Conservation (phyloP, 1,284 basidiomycete species). For the Rhizopogon hawkerae region DNA sequence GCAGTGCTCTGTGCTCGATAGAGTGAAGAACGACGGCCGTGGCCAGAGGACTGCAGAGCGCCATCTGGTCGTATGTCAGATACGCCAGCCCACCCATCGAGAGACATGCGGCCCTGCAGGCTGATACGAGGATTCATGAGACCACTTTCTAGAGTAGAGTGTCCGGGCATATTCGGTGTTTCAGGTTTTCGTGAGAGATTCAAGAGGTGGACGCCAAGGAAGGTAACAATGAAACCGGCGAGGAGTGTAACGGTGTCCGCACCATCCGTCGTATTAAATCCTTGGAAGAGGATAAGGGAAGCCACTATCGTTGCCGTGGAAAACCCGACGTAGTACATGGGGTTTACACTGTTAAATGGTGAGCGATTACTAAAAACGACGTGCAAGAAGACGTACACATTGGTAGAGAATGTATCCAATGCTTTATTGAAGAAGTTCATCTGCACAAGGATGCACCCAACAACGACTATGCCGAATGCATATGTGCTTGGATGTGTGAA, state of each 20-base stretch:
- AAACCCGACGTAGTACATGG: slow-evolving; percentile 98
- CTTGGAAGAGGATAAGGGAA: slow-evolving; percentile 93
- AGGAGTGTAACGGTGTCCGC: slow-evolving; percentile 80
- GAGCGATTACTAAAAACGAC: background rate
- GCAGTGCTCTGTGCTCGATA: slow-evolving; percentile 54
- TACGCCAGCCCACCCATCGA: slow-evolving; percentile 61
- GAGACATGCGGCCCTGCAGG: slow-evolving; percentile 58
- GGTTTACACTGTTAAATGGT: slow-evolving; percentile 65
- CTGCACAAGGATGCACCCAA: slow-evolving; percentile 85
- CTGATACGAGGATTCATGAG: slow-evolving; percentile 70
- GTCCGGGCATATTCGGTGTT: slow-evolving; percentile 29
- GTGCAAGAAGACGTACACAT: slow-evolving; percentile 63
- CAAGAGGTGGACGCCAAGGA: slow-evolving; percentile 87
- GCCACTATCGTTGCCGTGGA: slow-evolving; percentile 94
- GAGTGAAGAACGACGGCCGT: slow-evolving; percentile 45
- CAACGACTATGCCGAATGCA: slow-evolving; percentile 81
- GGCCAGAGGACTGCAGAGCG: slow-evolving; percentile 29
- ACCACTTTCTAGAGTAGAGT: slow-evolving; percentile 57
- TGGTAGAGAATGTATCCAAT: slow-evolving; percentile 94
- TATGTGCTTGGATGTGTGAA: slow-evolving; percentile 93
- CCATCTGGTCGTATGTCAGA: slow-evolving; percentile 28
- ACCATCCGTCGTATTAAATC: slow-evolving; percentile 85
- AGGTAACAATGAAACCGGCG: slow-evolving; percentile 82
- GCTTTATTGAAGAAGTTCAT: slow-evolving; percentile 99
- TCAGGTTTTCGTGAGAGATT: slow-evolving; percentile 74